Evolutionary conservation across 495 filamentous ascomycete genomes (phyloP), one percentile per base, ranked within the genome.

Genomic region (Recurvomyces mirabilis): DNA sequence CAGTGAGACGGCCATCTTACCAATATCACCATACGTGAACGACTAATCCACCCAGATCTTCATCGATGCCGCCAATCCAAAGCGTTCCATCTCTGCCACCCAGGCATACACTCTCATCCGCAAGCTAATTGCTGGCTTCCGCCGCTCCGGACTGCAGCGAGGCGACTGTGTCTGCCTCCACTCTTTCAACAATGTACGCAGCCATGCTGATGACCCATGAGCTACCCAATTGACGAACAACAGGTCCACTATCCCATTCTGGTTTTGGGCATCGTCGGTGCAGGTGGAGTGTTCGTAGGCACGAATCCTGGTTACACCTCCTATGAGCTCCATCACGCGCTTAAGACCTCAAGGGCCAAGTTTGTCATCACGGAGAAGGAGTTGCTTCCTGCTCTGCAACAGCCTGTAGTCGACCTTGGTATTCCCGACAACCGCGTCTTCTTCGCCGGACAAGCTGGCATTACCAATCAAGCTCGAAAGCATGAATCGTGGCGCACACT

Each of bases 311-410:
- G 25, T 1, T 73, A 70, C 40, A 68, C 62, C 1, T 32, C 50
- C 26, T 56, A 43, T 38, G 68, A 69, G 44, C 50, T 71, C 15
- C 43, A 40, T 7, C 67, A 69, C 31, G 64, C 68, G 44, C 29
- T 71, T 25, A 58, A 60, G 24, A 61, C 47, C 7, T 54, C 64
- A 3, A 41, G 58, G 29, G 46, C 64, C n/a, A 62, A 57, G 28
- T 65, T 67, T 37, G n/a, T 69, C 3, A 54, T 75, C 7, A 60
- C 70, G 0, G 71, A 77, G 52, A 68, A 70, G 9, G 71, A 69
- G 37, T 60, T 73, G 2, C 38, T 82, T 5, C 51, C 57, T 0
- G 38, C 61, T 0, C 51, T 72, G 1, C 34, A 65, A 2, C 46
- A 56, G 5, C 73, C 69, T 14, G 68, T 68, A 1, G 47, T 57